A percentile compares a stretch with the other conserved stretches of the same genome.
Evolutionary conservation across 352 stramenopile species (phyloP).

Genomic region (Phytophthora meadii): DNA sequence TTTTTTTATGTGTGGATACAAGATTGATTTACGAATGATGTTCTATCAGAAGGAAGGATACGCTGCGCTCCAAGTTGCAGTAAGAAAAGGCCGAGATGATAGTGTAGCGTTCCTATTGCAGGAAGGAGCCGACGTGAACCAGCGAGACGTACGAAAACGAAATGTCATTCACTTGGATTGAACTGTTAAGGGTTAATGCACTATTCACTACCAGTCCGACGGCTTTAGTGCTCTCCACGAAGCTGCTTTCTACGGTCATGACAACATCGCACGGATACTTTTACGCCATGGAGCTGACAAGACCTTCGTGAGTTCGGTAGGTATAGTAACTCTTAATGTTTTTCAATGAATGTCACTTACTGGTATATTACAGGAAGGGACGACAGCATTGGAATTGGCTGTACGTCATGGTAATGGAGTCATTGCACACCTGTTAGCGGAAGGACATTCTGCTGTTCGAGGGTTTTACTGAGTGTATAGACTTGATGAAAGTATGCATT

Average conservation of each 20-base stretch:
- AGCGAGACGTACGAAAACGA: constrained; percentile 52
- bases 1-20: too few relatives aligned
- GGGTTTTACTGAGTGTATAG: constrained; percentile 64
- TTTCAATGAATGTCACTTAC: background rate
- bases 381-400: constrained; percentile 67
- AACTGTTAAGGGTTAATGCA: too few relatives aligned
- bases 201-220: constrained; percentile 47
- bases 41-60: constrained; percentile 66
- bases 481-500: constrained; percentile 37
- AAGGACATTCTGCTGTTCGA: constrained; percentile 54
- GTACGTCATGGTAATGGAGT: constrained; percentile 71
- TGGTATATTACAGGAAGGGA: constrained; percentile 52
- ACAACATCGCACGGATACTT: constrained; percentile 68
- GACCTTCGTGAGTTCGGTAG: constrained; percentile 57
- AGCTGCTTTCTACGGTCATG: constrained; percentile 63
- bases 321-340: background rate
- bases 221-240: constrained; percentile 77
- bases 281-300: constrained; percentile 66
- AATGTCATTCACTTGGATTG: too few relatives aligned
- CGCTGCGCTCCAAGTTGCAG: constrained; percentile 57
- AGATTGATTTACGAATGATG: too few relatives aligned
- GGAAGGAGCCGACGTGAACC: constrained; percentile 61
- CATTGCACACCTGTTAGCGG: constrained; percentile 64
- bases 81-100: constrained; percentile 61
- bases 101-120: constrained; percentile 64